These are phyloP conservation scores for Nakazawaea ambrosiae DNA, from an alignment of 805 yeast genomes.

Conservation along the genomic window DNA sequence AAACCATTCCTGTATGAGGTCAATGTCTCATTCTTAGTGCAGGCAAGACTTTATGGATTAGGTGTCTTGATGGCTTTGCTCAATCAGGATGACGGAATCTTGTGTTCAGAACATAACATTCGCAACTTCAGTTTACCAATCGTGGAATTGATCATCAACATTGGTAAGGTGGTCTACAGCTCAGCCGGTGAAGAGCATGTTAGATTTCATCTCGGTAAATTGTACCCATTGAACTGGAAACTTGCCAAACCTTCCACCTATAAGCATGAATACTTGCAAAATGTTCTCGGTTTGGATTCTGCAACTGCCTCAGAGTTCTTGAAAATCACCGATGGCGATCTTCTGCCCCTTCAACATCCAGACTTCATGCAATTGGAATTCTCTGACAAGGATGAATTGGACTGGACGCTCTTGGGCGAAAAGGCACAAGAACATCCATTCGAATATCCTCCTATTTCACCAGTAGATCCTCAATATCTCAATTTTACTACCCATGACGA, in stretches of 20 bases:
- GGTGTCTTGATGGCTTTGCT: constrained; percentile 31
- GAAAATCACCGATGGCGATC: constrained; percentile 16
- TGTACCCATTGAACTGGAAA: constrained; percentile 29
- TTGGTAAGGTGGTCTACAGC: constrained; percentile 35
- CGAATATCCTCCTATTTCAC: constrained; percentile 18
- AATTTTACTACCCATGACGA: constrained; percentile 32
- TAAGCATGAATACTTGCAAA: constrained; percentile 25
- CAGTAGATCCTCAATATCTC: constrained; percentile 31
- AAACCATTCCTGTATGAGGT: constrained; percentile 20
- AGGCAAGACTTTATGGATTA: constrained; percentile 32
- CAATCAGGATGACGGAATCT: constrained; percentile 17
- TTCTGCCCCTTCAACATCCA: constrained; percentile 15
- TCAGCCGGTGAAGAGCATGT: constrained; percentile 28
- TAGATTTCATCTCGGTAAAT: constrained; percentile 26
- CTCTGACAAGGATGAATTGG: constrained; percentile 18
- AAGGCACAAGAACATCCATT: constrained; percentile 18
- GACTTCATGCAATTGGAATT: constrained; percentile 16
- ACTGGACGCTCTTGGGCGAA: constrained; percentile 8
- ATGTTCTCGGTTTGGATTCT: constrained; percentile 24
- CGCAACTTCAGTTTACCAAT: constrained; percentile 29
- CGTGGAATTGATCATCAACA: constrained; percentile 36
- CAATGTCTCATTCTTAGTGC: constrained; percentile 26
- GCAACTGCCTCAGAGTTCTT: constrained; percentile 23
- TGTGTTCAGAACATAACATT: constrained; percentile 13
- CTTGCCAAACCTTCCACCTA: constrained; percentile 34